A percentile compares a stretch with the other conserved stretches of the same genome.
Evolutionary conservation across 177 flowering plant genomes (phyloP).

Genomic region (Viscum album): DNA sequence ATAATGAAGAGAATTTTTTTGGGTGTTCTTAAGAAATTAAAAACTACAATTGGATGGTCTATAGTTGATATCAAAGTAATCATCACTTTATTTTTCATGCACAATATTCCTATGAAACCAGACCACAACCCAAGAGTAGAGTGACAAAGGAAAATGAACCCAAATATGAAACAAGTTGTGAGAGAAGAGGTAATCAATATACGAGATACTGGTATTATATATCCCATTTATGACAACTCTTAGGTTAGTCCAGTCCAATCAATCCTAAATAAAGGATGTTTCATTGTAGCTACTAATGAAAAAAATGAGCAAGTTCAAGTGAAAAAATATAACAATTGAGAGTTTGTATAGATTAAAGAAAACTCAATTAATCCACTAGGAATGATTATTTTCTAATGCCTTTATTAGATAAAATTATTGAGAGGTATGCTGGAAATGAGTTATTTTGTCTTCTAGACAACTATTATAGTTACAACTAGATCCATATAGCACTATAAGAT

Average conservation of each 20-base stretch:
- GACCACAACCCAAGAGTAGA: not conserved
- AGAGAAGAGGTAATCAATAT: not conserved
- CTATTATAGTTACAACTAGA: not conserved
- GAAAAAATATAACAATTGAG: not conserved
- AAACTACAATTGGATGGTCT: not conserved
- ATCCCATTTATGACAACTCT: not conserved
- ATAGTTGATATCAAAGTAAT: not conserved
- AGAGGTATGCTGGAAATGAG: not conserved
- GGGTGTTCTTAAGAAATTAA: not conserved
- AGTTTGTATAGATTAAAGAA: not conserved
- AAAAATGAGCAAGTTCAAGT: not conserved
- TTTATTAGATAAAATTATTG: not conserved
- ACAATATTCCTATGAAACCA: not conserved
- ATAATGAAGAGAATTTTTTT: not conserved
- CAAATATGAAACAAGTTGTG: not conserved
- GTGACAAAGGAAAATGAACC: not conserved
- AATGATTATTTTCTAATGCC: not conserved
- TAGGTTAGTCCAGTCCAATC: not conserved
- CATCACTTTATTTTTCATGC: not conserved
- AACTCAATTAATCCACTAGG: not conserved
- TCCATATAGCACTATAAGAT: not conserved
- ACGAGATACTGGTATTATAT: not conserved
- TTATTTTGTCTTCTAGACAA: not conserved
- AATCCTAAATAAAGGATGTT: not conserved
- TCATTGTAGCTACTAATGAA: not conserved